Conservation (phyloP, 202 grass and related monocot species). For the Panicum hallii region DNA sequence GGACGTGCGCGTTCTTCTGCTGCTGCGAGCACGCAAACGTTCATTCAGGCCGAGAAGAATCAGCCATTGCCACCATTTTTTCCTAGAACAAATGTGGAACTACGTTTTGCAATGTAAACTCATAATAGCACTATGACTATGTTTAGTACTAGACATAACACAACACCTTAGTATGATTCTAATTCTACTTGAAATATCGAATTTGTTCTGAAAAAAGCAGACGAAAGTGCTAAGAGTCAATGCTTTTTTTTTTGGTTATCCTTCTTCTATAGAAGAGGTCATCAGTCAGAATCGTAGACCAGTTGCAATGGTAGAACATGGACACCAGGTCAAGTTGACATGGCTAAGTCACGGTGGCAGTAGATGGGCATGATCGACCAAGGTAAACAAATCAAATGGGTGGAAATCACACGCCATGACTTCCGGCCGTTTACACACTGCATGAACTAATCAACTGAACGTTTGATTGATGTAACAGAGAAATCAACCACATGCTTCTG, state of each 20-base stretch:
- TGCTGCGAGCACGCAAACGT: conserved; percentile 26
- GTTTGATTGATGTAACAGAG: not conserved
- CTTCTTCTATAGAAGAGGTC: not conserved
- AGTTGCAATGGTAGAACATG: conserved; percentile 23
- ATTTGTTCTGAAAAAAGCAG: not conserved
- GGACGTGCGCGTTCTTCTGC: conserved; percentile 65
- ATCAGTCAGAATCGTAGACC: not conserved
- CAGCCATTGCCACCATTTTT: conserved; percentile 3
- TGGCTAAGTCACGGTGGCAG: not conserved
- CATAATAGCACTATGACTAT: too few species aligned
- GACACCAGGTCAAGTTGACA: not conserved
- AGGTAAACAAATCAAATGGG: not conserved
- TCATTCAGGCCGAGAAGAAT: not conserved
- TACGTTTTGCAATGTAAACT: too few species aligned
- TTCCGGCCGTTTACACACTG: not conserved
- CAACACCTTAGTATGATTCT: not conserved
- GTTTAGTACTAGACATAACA: not conserved
- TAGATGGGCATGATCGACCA: not conserved
- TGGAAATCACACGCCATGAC: conserved; percentile 11
- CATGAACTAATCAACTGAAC: conserved; percentile 31
- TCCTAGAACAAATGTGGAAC: too few species aligned
- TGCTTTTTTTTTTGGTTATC: not conserved
- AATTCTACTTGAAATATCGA: not conserved
- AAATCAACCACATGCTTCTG: conserved; percentile 27
- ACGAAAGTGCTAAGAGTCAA: not conserved